Base-by-base conservation (phyloP, 2,329 filamentous ascomycete species). In the Balansia obtecta region DNA sequence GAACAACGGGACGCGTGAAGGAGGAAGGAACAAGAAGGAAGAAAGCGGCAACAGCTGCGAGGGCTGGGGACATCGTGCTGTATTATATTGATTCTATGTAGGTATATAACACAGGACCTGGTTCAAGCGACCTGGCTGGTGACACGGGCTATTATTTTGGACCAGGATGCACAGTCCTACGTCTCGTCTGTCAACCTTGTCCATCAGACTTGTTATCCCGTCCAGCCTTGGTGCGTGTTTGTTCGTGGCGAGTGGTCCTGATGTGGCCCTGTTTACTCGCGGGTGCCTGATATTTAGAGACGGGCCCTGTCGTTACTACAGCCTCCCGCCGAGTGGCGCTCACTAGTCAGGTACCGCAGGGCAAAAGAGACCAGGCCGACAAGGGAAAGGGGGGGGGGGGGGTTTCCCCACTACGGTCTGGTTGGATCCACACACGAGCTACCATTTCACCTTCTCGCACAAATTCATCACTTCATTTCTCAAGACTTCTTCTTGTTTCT, bases 1-100 rank as follows among this genome's bases (percentile, higher is more conserved):
- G 66, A 65, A 65, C 64, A 42, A 45, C 32, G 41, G 41, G 63
- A 65, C 68, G 65, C 68, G 69, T 70, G 62, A 64, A 57, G 64
- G 63, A 61, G 59, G 55, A 53, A 53, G 54, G 58, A 58, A 60
- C 60, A 64, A 58, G 61, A 65, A 60, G 61, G 58, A 58, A 61
- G 60, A 55, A n/a, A n/a, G n/a, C n/a, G n/a, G n/a, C 61, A 57
- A 60, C 27, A 4, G 16, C 37, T 4, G 32, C 44, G 9, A 22
- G 27, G 2, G 32, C 20, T 12, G 44, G 50, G 50, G 37, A 39
- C 18, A n/a, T 41, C 16, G 42, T 27, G 68, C 68, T 68, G 2
- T 69, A 68, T 70, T 68, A 70, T 68, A 70, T 67, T 64, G 61
- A 59, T 18, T 60, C 15, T 53, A 45, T 51, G 50, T 22, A 45